Conservation (phyloP, 192 early-diverging fungal genomes). For the Backusella parvicylindrica region DNA sequence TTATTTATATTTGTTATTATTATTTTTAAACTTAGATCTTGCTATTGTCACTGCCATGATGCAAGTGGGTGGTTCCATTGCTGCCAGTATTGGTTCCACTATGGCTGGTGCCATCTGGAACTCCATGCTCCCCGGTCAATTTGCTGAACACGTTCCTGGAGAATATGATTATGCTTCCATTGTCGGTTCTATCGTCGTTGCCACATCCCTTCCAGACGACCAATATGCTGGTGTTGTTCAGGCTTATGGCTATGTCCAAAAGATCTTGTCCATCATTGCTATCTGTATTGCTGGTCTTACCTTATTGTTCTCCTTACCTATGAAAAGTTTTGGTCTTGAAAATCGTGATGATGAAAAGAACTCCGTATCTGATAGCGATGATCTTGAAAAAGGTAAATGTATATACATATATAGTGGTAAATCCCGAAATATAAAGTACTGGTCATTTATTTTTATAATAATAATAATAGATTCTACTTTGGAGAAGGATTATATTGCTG, state of each 20-base stretch:
- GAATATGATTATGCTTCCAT: conserved; percentile 13
- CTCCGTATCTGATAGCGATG: neutral
- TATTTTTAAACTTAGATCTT: conserved; percentile 15
- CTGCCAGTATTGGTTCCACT: conserved; percentile 19
- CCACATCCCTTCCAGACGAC: neutral
- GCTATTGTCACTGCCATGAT: conserved; percentile 35
- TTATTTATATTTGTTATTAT: neutral
- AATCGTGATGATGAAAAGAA: neutral
- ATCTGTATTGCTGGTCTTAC: conserved; percentile 8
- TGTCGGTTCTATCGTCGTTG: conserved; percentile 8
- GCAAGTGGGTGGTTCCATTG: conserved; percentile 20
- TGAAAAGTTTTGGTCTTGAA: conserved; percentile 21
- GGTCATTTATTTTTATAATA: neutral
- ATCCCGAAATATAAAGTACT: neutral
- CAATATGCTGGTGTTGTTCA: conserved; percentile 24
- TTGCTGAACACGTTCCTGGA: conserved; percentile 26
- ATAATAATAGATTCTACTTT: neutral
- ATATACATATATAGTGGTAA: neutral
- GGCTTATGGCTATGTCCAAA: conserved; percentile 22
- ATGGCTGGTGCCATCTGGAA: conserved; percentile 29
- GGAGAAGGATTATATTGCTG: neutral
- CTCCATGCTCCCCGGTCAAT: conserved; percentile 8
- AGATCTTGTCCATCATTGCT: conserved; percentile 17
- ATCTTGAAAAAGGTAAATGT: neutral
- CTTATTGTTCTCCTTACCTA: conserved; percentile 12